Evolutionary conservation across 2,329 filamentous ascomycete species (phyloP), one percentile per base, ranked within the genome.

Genomic region (Alternaria panax): DNA sequence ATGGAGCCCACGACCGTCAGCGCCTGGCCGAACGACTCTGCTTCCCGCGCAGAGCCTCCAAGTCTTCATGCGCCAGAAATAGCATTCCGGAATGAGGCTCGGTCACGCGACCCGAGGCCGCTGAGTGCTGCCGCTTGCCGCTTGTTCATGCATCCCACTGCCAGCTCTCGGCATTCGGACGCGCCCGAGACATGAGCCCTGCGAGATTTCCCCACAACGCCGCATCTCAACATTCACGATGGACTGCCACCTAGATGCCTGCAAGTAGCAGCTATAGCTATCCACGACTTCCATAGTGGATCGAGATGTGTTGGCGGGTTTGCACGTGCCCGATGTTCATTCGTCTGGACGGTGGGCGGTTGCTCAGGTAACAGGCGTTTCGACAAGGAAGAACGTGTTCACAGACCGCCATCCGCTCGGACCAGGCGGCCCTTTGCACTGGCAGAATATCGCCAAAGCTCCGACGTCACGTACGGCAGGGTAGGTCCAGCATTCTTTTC

Each of bases 401-500:
- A 65, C 69, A 73, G 68, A 66, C 65, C 60, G 63, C 55, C 67
- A 56, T 28, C 48, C 45, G 55, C 61, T 53, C 52, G 60, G 63
- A 60, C 64, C 63, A 57, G 62, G 57, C 55, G 62, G 57, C 55
- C 58, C 55, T 62, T 62, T 65, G 58, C 59, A 24, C 16, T 24
- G 38, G 38, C 38, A 24, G 36, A 40, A 58, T 57, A 66, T 60
- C 43, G 60, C 60, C 45, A 65, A 63, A 69, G 64, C 68, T 62
- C 65, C 71, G 67, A 74, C 72, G 69, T 72, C 71, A 72, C 56
- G 51, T 43, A 40, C 62, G 60, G 58, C 66, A 68, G 63, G 66
- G 58, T 67, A 68, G 63, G 66, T 64, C 60, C 59, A 67, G 64
- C 70, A 72, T 75, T 76, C 70, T 72, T 72, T 75, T 66, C 64